These are phyloP conservation scores for Emericellopsis terricola DNA, from an alignment of 495 filamentous ascomycete genomes.

Conservation along the genomic window DNA sequence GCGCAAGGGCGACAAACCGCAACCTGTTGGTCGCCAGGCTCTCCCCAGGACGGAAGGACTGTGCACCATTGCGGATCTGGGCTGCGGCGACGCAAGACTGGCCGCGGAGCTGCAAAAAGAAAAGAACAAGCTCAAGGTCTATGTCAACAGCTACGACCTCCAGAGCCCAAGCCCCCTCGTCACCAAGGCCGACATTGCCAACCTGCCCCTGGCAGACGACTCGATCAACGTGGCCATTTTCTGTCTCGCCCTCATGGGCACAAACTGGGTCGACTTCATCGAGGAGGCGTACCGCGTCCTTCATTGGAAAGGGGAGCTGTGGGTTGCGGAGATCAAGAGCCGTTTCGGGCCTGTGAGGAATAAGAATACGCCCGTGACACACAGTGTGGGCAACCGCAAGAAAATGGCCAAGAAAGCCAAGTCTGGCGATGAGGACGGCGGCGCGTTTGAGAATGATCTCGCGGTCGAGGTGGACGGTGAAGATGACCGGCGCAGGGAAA, in stretches of 20 bases:
- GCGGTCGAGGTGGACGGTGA: slow-evolving; percentile 33
- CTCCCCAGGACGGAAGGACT: slow-evolving; percentile 31
- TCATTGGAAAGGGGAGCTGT: slow-evolving; percentile 82
- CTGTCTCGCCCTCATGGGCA: slow-evolving; percentile 94
- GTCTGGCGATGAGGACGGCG: slow-evolving; percentile 26
- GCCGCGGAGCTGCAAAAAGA: slow-evolving; percentile 47
- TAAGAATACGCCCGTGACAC: slow-evolving; percentile 38
- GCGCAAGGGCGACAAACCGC: slow-evolving; percentile 6
- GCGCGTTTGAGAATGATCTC: slow-evolving; percentile 23
- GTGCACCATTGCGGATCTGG: slow-evolving; percentile 65
- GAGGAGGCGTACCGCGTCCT: slow-evolving; percentile 87
- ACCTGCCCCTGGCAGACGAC: slow-evolving; percentile 53
- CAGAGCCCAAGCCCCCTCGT: slow-evolving; percentile 48
- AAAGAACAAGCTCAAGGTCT: slow-evolving; percentile 20
- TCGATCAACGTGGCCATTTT: slow-evolving; percentile 75
- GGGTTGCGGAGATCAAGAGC: slow-evolving; percentile 91
- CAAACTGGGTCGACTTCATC: slow-evolving; percentile 90
- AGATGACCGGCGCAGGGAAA: slow-evolving; percentile 39
- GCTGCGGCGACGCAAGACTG: slow-evolving; percentile 45
- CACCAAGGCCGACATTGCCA: slow-evolving; percentile 73
- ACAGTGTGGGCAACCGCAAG: slow-evolving; percentile 40
- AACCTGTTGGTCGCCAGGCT: slow-evolving; percentile 4
- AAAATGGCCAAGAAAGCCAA: slow-evolving; percentile 23
- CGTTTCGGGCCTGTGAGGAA: slow-evolving; percentile 55
- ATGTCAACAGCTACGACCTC: slow-evolving; percentile 29